Evolutionary conservation across 2,329 filamentous ascomycete genomes (phyloP).

Genomic region (Arthroderma sp.): DNA sequence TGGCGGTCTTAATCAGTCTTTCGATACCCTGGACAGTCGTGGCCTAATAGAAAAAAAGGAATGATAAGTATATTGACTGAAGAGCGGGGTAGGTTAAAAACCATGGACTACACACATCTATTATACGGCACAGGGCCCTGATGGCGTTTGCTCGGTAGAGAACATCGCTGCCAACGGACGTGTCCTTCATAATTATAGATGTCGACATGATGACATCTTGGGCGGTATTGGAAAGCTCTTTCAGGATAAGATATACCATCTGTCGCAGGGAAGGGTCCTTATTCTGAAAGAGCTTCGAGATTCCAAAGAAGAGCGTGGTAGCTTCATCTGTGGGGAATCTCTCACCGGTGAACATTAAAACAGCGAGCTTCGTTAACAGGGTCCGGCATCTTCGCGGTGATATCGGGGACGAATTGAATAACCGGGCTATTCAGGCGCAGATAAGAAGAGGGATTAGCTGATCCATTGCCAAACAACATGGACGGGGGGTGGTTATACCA

Average conservation of each 20-base stretch:
- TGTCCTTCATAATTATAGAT: conserved; percentile 99
- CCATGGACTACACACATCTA: conserved; percentile 55
- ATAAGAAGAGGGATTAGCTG: background rate
- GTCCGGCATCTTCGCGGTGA: conserved; percentile 96
- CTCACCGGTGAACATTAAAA: conserved; percentile 93
- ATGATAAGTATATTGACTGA: conserved; percentile 11
- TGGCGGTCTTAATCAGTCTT: conserved; percentile 95
- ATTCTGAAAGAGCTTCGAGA: conserved; percentile 98
- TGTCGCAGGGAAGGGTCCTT: conserved; percentile 96
- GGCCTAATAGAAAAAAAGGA: conserved; percentile 43
- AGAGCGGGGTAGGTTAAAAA: background rate
- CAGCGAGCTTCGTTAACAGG: conserved; percentile 90
- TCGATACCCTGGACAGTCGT: conserved; percentile 96
- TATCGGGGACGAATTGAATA: conserved; percentile 96
- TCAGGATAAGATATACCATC: conserved; percentile 97
- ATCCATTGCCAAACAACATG: background rate
- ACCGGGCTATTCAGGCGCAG: conserved; percentile 54
- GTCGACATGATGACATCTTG: conserved; percentile 99
- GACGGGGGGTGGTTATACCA: background rate
- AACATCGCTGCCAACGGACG: conserved; percentile 83
- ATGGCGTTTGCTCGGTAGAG: conserved; percentile 95
- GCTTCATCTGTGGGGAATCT: conserved; percentile 95
- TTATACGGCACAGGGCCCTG: conserved; percentile 86
- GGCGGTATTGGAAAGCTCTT: conserved; percentile 88
- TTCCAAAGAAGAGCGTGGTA: conserved; percentile 95